Base-by-base conservation (phyloP, 192 early-diverging fungal species). In the Diversispora epigaea region DNA sequence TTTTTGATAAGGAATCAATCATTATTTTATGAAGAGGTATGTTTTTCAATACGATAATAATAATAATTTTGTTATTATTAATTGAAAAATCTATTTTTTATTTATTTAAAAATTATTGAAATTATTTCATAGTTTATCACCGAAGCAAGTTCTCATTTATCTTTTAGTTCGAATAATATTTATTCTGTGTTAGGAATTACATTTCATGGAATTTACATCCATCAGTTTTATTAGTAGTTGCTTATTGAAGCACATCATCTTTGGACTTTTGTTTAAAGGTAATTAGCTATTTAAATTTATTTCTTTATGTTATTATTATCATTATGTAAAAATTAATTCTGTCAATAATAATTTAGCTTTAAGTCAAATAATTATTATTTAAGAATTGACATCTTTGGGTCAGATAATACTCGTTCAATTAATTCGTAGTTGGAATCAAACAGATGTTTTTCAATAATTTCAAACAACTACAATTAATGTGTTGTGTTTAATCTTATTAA, bases 211-310 rank as follows among this genome's bases (percentile, higher is more conserved):
- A 0, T 79, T 83, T 56, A 72, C 82, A 0, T 68, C 78, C 0
- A 65, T 64, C 2, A 72, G 76, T 46, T 76, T 80, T 21, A 41
- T 49, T n/a, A 32, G 52, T 84, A 50, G 45, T 75, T 7, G 83
- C 82, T 11, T 91, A 90, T 54, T 61, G 86, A 40, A 17, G 85
- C 15, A 84, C 87, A 0, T 62, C 88, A 54, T 84, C 83, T 77
- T 80, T 2, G 71, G 87, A 40, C 81, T 81, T 12, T 69, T 74
- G 1, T 6, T 82, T 17, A 77, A 79, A 86, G 84, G 73, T 86
- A 81, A 4, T 14, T n/a, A 58, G n/a, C n/a, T n/a, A n/a, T n/a
- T n/a, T n/a, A n/a, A n/a, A n/a, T n/a, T n/a, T n/a, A n/a, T n/a
- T n/a, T n/a, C n/a, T n/a, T n/a, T n/a, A n/a, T n/a, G n/a, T n/a